Conservation (phyloP, 2,329 filamentous ascomycete species). For the Aspergillus ibericus region DNA sequence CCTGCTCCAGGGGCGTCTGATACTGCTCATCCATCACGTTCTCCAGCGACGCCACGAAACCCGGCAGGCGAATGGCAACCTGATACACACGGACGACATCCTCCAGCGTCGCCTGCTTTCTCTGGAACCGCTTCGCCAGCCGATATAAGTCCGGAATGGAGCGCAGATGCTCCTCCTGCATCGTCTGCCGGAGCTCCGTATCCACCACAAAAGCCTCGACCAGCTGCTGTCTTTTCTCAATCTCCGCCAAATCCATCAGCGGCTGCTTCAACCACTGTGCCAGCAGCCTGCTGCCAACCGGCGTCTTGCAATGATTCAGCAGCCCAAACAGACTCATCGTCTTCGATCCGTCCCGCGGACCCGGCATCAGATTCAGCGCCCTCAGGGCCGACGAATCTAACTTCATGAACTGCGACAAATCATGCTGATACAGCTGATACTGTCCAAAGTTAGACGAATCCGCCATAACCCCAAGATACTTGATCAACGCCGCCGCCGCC, state of each 20-base stretch:
- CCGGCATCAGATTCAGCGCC: constrained; percentile 95
- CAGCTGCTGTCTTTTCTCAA: constrained; percentile 86
- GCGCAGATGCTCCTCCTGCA: constrained; percentile 93
- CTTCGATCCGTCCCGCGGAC: constrained; percentile 90
- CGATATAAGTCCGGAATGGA: constrained; percentile 93
- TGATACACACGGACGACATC: constrained; percentile 96
- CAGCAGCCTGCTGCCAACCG: constrained; percentile 82
- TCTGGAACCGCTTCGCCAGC: constrained; percentile 90
- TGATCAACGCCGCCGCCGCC: constrained; percentile 87
- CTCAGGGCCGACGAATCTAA: constrained; percentile 91
- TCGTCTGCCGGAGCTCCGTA: constrained; percentile 87
- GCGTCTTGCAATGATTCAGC: constrained; percentile 96
- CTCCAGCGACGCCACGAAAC: constrained; percentile 84
- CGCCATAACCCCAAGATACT: constrained; percentile 86
- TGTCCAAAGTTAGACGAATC: constrained; percentile 95
- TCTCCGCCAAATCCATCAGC: constrained; percentile 84
- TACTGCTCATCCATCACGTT: constrained; percentile 95
- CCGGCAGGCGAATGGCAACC: constrained; percentile 85
- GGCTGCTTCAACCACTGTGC: constrained; percentile 98
- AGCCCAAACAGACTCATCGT: constrained; percentile 95
- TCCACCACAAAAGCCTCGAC: constrained; percentile 94
- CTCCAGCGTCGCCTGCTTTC: constrained; percentile 85
- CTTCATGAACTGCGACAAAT: constrained; percentile 97
- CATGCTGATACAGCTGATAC: constrained; percentile 95
- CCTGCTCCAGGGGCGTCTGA: constrained; percentile 77